Base-by-base conservation (phyloP, 441 rosid genomes). In the Gossypium gossypioides region DNA sequence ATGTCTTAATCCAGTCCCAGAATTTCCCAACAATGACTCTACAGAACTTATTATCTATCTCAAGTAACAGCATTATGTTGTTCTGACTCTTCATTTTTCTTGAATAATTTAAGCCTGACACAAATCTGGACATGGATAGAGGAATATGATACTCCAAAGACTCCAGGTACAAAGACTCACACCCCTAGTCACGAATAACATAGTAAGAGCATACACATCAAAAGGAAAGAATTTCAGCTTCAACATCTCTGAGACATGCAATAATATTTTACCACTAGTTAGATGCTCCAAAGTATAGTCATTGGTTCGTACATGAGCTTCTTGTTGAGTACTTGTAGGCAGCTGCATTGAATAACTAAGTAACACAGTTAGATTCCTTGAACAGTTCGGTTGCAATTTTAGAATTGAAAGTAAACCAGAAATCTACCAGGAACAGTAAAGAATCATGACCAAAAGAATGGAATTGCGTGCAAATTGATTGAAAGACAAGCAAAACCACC, bases 311-410 rank as follows among this genome's bases (percentile, higher is more conserved):
- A 68, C 71, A 58, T 63, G 10, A 65, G 54, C 68, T 72, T 72
- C 25, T 34, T 29, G 58, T 63, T 63, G 59, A 72, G 27, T 61
- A 72, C 72, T 76, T 69, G 58, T 16, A 56, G 29, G 71, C 76
- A 71, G 76, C 83, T 79, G 81, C 84, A 68, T 68, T 37, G 9
- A 60, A 66, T 64, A 65, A 79, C 73, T 76, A 68, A 73, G 44
- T 59, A 68, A 46, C 58, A 25, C 25, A 19, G 75, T 77, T 72
- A 78, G 71, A 63, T 32, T 57, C 72, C 79, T 50, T 80, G 66
- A 37, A 73, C 24, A 9, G 57, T 27, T 15, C 18, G 19, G 27
- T 71, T 44, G 60, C 50, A 50, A 18, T 18, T 55, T 40, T 18
- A 66, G 10, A 29, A 68, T 21, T 51, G 29, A 12, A 64, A 21